Conservation (phyloP, 1,284 basidiomycete species). For the Ceratobasidium sp. region DNA sequence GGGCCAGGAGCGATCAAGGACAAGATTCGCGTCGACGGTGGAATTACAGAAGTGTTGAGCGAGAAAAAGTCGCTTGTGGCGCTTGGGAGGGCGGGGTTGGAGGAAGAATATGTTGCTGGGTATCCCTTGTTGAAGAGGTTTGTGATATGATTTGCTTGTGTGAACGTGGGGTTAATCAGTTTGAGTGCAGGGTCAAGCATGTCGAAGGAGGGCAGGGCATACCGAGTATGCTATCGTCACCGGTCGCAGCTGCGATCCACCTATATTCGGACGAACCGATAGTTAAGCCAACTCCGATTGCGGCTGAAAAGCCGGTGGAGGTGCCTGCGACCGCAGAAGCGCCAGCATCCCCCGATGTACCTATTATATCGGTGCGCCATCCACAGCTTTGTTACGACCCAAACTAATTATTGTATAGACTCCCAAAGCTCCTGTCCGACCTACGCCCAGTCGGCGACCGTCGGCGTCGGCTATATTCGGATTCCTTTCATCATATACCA, state of each 20-base stretch:
- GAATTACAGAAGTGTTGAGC: conserved; percentile 67
- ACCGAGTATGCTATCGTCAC: conserved; percentile 63
- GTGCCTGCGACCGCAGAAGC: conserved; percentile 18
- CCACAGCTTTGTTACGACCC: background rate
- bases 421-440: conserved; percentile 18
- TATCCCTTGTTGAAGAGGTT: conserved; percentile 71
- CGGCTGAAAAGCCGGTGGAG: conserved; percentile 18
- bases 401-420: conserved; percentile 7
- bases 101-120: conserved; percentile 73
- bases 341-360: conserved; percentile 14
- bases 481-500: conserved; percentile 40
- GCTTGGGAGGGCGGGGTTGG: conserved; percentile 76
- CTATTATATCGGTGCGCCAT: conserved; percentile 10
- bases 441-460: conserved; percentile 35
- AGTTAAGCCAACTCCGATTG: conserved; percentile 11
- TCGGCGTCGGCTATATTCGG: conserved; percentile 37
- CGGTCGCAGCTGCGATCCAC: conserved; percentile 68
- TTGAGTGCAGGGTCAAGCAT: conserved; percentile 8
- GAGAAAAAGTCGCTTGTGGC: conserved; percentile 74
- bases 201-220: conserved; percentile 20
- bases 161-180: background rate
- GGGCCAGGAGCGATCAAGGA: conserved; percentile 57
- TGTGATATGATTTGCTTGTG: conserved; percentile 50
- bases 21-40: conserved; percentile 67
- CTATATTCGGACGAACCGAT: conserved; percentile 40